Percentiles rank a stretch among this genome's conserved stretches.
These are phyloP conservation scores for Rhamnella rubrinervis DNA, from an alignment of 331 rosid genomes.

Conservation along the genomic window DNA sequence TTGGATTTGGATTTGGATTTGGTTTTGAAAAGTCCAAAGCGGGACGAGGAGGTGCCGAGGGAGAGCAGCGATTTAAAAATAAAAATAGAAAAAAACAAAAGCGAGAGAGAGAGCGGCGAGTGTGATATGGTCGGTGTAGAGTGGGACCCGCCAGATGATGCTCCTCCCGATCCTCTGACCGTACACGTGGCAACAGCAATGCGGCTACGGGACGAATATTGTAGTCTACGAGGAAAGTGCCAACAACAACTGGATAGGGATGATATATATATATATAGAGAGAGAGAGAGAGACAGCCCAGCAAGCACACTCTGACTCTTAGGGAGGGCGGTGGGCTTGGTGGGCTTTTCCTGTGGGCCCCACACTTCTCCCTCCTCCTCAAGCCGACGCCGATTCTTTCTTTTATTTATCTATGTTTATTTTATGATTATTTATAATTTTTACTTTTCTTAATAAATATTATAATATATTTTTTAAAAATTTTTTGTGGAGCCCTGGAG, in stretches of 20 bases:
- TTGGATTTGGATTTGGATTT: too few relatives aligned
- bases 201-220: conserved; percentile 54
- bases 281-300: not conserved
- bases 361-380: conserved; percentile 36
- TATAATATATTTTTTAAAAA: too few relatives aligned
- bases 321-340: conserved; percentile 12
- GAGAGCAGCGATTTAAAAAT: not conserved
- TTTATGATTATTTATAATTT: not conserved
- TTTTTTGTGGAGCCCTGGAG: too few relatives aligned
- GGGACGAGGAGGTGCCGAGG: conserved; percentile 9
- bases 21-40: not conserved
- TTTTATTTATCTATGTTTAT: too few relatives aligned
- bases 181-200: conserved; percentile 41
- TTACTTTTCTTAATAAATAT: too few relatives aligned
- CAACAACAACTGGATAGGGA: not conserved
- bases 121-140: conserved; percentile 39
- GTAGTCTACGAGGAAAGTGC: conserved; percentile 42
- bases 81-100: not conserved
- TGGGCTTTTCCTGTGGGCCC: conserved; percentile 30
- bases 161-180: not conserved
- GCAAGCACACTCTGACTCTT: not conserved
- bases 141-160: conserved; percentile 28
- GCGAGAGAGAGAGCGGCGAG: not conserved
- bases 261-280: too few relatives aligned
- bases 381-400: conserved; percentile 33